Evolutionary conservation across 495 filamentous ascomycete genomes (phyloP).

Genomic region (Trichoderma reesei): DNA sequence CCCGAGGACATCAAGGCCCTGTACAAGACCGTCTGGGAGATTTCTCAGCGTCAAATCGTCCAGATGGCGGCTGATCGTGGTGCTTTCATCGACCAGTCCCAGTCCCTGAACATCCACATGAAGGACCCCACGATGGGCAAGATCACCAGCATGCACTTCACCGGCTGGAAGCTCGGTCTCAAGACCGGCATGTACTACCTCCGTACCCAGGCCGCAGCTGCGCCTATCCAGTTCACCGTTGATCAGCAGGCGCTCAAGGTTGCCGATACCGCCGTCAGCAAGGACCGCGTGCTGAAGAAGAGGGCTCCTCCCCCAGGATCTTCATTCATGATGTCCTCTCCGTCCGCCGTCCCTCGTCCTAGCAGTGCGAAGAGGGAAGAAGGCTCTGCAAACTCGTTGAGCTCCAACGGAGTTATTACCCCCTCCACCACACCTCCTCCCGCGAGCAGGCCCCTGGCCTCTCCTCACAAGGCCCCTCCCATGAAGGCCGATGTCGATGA

Average conservation of each 20-base stretch:
- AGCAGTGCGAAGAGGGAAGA: slow-evolving; percentile 32
- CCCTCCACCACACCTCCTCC: slow-evolving; percentile 52
- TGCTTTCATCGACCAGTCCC: slow-evolving; percentile 96
- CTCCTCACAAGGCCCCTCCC: slow-evolving; percentile 37
- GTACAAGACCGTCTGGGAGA: slow-evolving; percentile 99
- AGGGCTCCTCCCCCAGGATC: slow-evolving; percentile 42
- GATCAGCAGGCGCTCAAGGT: slow-evolving; percentile 94
- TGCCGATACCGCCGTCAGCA: slow-evolving; percentile 71
- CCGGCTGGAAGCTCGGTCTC: slow-evolving; percentile 95
- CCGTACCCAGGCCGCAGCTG: slow-evolving; percentile 91
- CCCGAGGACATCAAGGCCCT: slow-evolving; percentile 90
- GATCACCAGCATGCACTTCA: slow-evolving; percentile 98
- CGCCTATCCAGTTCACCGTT: slow-evolving; percentile 97
- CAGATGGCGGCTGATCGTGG: slow-evolving; percentile 98
- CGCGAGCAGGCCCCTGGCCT: slow-evolving; percentile 31
- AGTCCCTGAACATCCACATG: slow-evolving; percentile 98
- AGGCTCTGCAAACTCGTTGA: slow-evolving; percentile 18
- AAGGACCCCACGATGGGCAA: slow-evolving; percentile 99
- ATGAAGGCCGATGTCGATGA: slow-evolving; percentile 64
- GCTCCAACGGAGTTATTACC: slow-evolving; percentile 49
- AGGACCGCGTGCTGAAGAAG: slow-evolving; percentile 55
- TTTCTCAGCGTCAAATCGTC: slow-evolving; percentile 88
- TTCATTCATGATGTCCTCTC: slow-evolving; percentile 39
- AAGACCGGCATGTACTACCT: slow-evolving; percentile 99
- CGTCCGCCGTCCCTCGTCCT: slow-evolving; percentile 31